Conservation (phyloP, 202 grass and related monocot species). For the Carex arenaria region DNA sequence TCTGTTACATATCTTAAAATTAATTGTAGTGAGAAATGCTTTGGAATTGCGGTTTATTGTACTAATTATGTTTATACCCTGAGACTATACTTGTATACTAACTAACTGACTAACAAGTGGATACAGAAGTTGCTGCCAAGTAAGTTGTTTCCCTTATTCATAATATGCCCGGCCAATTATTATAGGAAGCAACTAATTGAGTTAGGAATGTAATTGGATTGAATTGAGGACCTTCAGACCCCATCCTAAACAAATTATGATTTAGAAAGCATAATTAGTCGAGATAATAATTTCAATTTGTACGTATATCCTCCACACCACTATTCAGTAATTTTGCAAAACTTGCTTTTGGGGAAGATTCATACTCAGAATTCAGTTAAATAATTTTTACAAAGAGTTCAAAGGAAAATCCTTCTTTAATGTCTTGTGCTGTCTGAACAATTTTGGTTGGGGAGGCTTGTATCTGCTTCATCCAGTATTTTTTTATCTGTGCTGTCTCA, state of each 20-base stretch:
- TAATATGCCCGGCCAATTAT: no score
- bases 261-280: neutral
- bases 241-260: neutral
- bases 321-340: neutral
- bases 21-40: neutral
- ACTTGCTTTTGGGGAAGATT: neutral
- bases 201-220: neutral
- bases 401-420: neutral
- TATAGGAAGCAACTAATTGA: no score
- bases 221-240: neutral
- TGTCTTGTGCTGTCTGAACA: neutral
- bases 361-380: neutral
- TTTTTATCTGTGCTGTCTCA: neutral
- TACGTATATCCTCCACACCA: neutral
- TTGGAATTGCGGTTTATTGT: neutral
- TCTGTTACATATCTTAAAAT: neutral
- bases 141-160: no score
- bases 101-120: no score
- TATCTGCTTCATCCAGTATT: neutral
- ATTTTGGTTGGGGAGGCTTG: neutral
- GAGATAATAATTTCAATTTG: neutral
- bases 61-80: no score
- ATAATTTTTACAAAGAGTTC: neutral
- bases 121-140: no score
- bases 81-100: no score